A percentile compares a stretch with the other conserved stretches of the same genome.
Conservation (phyloP, 768 basidiomycete species). For the Ramaria sp. region DNA sequence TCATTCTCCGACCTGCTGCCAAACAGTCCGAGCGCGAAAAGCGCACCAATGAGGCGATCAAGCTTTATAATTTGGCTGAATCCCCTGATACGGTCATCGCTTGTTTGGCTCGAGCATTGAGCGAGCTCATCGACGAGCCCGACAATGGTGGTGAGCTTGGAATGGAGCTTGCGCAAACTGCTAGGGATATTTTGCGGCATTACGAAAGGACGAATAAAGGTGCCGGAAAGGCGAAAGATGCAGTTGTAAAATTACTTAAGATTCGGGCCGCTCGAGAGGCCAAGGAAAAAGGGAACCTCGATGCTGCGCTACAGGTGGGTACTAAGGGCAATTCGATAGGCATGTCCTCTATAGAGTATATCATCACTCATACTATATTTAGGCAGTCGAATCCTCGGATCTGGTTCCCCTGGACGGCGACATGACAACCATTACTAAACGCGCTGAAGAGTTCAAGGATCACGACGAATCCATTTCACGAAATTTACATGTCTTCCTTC, state of each 20-base stretch:
- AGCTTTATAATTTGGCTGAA: constrained; percentile 89
- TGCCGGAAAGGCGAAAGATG: constrained; percentile 62
- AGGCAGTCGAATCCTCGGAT: constrained; percentile 83
- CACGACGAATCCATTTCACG: constrained; percentile 76
- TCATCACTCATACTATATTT: constrained; percentile 2
- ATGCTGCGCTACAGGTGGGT: constrained; percentile 74
- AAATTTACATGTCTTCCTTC: constrained; percentile 80
- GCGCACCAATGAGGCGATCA: constrained; percentile 82
- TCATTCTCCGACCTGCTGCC: constrained; percentile 79
- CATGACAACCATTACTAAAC: constrained; percentile 70
- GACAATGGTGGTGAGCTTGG: constrained; percentile 49
- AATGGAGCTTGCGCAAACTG: constrained; percentile 58
- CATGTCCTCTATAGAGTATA: background rate
- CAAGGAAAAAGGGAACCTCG: constrained; percentile 59
- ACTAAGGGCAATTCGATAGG: background rate
- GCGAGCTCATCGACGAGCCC: constrained; percentile 66
- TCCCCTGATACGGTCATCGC: constrained; percentile 82
- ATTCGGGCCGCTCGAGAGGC: constrained; percentile 75
- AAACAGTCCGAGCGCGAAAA: constrained; percentile 74
- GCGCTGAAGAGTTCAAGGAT: constrained; percentile 84
- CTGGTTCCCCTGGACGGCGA: constrained; percentile 84
- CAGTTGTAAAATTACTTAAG: constrained; percentile 61
- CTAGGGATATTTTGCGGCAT: constrained; percentile 66
- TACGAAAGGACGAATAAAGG: constrained; percentile 69
- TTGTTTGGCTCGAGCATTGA: constrained; percentile 79